phyloP scores from a whole-genome alignment of 106 monocot genomes.

The Cymbidium sinense region DNA sequence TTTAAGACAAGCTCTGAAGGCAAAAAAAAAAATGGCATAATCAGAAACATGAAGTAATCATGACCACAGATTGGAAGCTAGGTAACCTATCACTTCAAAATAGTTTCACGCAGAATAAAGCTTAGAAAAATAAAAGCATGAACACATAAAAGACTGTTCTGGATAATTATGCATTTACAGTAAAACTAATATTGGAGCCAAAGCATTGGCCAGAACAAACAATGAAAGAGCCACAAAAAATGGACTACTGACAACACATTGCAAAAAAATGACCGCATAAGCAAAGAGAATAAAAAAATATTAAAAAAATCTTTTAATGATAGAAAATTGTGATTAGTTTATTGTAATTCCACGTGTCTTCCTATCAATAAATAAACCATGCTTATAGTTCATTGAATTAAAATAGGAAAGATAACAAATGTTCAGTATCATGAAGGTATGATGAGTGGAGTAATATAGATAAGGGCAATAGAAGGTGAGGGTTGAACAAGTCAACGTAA shows the following conservation, averaged over 20 bases:
- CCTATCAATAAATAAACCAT: neutral
- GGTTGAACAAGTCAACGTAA: neutral
- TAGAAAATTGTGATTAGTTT: neutral
- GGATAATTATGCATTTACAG: neutral
- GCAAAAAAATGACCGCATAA: neutral
- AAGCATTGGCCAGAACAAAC: neutral
- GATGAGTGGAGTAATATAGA: neutral
- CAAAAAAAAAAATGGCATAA: neutral
- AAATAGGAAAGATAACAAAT: neutral
- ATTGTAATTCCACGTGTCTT: neutral
- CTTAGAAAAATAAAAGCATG: too few species aligned
- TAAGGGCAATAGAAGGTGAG: neutral
- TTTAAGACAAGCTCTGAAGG: conserved; percentile 59
- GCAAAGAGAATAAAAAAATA: neutral
- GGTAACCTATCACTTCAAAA: neutral
- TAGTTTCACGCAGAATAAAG: neutral
- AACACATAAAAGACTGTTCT: too few species aligned
- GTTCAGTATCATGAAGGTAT: neutral
- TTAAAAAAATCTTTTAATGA: neutral
- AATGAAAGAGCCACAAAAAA: neutral
- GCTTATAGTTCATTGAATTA: neutral
- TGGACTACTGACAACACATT: neutral
- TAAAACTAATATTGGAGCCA: neutral
- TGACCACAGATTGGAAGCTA: neutral
- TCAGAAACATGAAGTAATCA: conserved; percentile 4